Evolutionary conservation across 2,329 filamentous ascomycete genomes (phyloP).

Genomic region (Pseudogymnoascus sp.): DNA sequence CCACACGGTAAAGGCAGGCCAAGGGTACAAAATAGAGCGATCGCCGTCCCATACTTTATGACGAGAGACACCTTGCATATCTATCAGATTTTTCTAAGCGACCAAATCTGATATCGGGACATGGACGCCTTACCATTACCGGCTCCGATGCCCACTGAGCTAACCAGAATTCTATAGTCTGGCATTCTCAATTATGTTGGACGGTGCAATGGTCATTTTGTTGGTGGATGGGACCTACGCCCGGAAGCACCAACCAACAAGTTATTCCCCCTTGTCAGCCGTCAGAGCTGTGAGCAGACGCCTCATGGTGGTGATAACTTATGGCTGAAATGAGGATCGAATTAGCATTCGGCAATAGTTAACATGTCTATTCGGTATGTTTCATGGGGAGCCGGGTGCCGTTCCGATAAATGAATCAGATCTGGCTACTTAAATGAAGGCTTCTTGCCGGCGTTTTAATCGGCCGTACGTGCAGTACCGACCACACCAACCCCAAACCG

Average conservation of each 20-base stretch:
- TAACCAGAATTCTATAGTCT: background rate
- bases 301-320: background rate
- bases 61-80: slow-evolving; percentile 6
- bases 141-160: background rate
- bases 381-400: background rate
- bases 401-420: background rate
- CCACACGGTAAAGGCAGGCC: background rate
- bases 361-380: background rate
- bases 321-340: background rate
- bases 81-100: slow-evolving; percentile 1
- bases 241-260: background rate
- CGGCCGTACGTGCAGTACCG: background rate
- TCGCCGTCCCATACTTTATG: background rate
- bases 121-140: background rate
- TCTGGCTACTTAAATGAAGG: background rate
- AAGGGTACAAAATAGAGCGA: background rate
- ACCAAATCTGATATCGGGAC: background rate
- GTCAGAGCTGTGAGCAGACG: background rate
- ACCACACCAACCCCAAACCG: background rate
- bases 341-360: background rate
- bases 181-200: background rate
- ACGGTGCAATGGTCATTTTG: background rate
- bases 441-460: background rate
- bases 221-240: background rate
- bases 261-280: background rate